Base-by-base conservation (phyloP, 345 rosid species). In the Camelina hispida region DNA sequence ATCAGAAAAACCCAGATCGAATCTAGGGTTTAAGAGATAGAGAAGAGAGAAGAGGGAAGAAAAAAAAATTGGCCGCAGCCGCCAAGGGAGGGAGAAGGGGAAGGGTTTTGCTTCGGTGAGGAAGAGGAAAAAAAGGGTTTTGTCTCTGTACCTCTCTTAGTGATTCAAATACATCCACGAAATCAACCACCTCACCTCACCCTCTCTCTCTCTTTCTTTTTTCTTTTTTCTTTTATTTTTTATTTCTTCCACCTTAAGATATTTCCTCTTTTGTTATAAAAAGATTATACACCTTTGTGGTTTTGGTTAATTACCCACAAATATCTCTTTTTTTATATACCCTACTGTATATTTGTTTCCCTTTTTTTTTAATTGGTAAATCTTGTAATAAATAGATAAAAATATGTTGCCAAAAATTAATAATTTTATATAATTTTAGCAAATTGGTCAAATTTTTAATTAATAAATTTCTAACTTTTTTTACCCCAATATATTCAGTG, bases 91-190 rank as follows among this genome's bases (percentile, higher is more conserved):
- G 47, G 16, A 15, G 68, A 75, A 67, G 76, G 17, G 56, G 42
- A 58, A 85, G 89, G 87, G 91, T 76, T 28, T 28, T 28, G 30
- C 30, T 28, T 28, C 30, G 30, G 30, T 5, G 30, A 28, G 30
- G 30, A 28, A 28, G 30, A 28, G 30, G 30, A 28, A 28, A 28
- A 28, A 28, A 58, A 85, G 89, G 87, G 91, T 76, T 78, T 80
- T 78, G 83, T 18, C 48, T 72, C 66, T 48, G 66, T 66, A 13
- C 48, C 54, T 57, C 40, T 70, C 82, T 28, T 57, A 79, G 83
- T 79, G 87, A 84, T 82, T 84, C 87, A 85, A 88, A 88, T 88
- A 88, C 78, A 82, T 60, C 84, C 87, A 79, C 80, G 80, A 59
- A 59, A n/a, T 5, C 16, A 73, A 37, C 47, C 30, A 34, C 43